Base-by-base conservation (phyloP, 192 early-diverging fungal genomes). In the Backusella australiensis region DNA sequence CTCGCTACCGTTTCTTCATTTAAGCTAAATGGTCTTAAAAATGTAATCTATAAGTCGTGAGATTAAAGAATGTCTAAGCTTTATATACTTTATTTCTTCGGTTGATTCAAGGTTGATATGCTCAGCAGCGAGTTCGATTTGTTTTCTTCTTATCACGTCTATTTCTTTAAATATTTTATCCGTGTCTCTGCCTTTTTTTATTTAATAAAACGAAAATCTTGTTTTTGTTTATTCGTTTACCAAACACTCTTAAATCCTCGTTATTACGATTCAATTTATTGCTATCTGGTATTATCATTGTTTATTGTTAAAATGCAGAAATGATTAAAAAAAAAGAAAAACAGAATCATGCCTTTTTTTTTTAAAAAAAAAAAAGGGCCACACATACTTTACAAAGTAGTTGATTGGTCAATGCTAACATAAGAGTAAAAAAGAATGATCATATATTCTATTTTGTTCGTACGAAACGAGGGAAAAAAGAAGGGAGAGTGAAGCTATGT, bases 91-190 rank as follows among this genome's bases (percentile, higher is more conserved):
- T 67, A 46, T 68, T 34, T 78, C 71, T 23, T 63, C 38, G 12
- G 67, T 68, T 36, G 49, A 38, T 44, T 79, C 78, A 15, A 79
- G 21, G 6, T 53, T 52, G 44, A 79, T 79, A 29, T 79, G 78
- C 35, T 79, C 78, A 21, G 67, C 46, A 52, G 78, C 74, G 6
- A 79, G n/a, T 14, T 75, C 74, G 21, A 75, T 75, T 70, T 79
- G 78, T 56, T 79, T 79, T 41, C 69, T 42, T 23, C 78, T 52
- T 34, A 75, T 79, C 3, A 71, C 67, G 21, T 79, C 74, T 1
- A 79, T 19, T 49, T 79, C 72, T 36, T 75, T 79, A 38, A 79
- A 70, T 34, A 79, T 79, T 34, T 41, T 59, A 29, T 69, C 63
- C 1, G 77, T 74, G 23, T 78, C 49, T 49, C 77, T 65, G 5